These are phyloP conservation scores for Umbilicaria muhlenbergii DNA, from an alignment of 495 filamentous ascomycete species.

Conservation along the genomic window DNA sequence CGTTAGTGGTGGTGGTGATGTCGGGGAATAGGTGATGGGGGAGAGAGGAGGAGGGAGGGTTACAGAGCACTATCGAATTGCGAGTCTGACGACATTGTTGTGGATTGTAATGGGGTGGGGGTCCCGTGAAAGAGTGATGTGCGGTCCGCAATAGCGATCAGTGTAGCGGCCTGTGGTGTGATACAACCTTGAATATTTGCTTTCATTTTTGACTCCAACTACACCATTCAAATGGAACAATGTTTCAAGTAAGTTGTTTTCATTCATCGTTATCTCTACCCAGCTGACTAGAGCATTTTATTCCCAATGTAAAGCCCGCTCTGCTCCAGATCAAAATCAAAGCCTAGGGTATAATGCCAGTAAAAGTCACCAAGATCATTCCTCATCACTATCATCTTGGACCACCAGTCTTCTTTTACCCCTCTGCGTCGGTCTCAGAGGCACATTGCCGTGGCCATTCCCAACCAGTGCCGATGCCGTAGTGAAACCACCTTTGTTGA, in stretches of 20 bases:
- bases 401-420: slow-evolving; percentile 14
- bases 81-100: slow-evolving; percentile 32
- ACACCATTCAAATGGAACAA: too few species aligned
- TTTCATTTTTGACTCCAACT: too few species aligned
- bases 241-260: too few species aligned
- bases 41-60: slow-evolving; percentile 8
- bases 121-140: neutral
- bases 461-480: neutral
- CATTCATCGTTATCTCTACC: too few species aligned
- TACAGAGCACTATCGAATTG: slow-evolving; percentile 52
- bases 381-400: slow-evolving; percentile 22
- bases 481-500: neutral
- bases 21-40: slow-evolving; percentile 5
- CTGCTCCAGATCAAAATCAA: neutral
- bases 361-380: slow-evolving; percentile 4
- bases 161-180: too few species aligned
- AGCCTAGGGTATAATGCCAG: neutral
- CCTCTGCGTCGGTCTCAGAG: neutral
- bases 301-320: too few species aligned
- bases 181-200: too few species aligned
- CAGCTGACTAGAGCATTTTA: too few species aligned
- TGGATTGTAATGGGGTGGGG: neutral
- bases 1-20: slow-evolving; percentile 13
- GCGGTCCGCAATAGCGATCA: neutral
- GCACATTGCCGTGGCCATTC: neutral